Evolutionary conservation across 1,139 yeast genomes (phyloP).

Genomic region (Saccharomyces hybrid): DNA sequence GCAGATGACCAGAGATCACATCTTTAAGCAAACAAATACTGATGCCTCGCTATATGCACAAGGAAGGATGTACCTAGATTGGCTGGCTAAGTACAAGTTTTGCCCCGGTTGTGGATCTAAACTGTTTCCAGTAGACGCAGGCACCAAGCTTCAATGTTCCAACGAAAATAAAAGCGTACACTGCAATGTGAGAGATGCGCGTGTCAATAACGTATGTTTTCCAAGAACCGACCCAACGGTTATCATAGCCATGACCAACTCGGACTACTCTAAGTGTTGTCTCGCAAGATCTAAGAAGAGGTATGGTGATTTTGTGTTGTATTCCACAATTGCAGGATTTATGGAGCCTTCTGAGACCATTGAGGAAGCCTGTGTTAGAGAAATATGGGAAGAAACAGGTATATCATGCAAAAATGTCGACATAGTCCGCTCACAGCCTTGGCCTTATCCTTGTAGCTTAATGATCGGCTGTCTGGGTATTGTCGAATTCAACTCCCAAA

Average conservation of each 20-base stretch:
- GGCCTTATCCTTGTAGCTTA: slow-evolving; percentile 92
- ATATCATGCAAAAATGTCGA: slow-evolving; percentile 52
- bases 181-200: slow-evolving; percentile 51
- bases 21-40: slow-evolving; percentile 32
- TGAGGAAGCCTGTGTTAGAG: slow-evolving; percentile 81
- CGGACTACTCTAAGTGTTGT: slow-evolving; percentile 53
- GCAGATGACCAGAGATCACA: slow-evolving; percentile 11
- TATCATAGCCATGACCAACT: slow-evolving; percentile 68
- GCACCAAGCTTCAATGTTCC: slow-evolving; percentile 66
- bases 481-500: slow-evolving; percentile 54
- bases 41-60: slow-evolving; percentile 71
- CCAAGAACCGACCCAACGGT: slow-evolving; percentile 90
- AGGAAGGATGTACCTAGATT: slow-evolving; percentile 77
- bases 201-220: slow-evolving; percentile 54
- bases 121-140: slow-evolving; percentile 69
- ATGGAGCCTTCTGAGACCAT: slow-evolving; percentile 92
- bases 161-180: slow-evolving; percentile 27
- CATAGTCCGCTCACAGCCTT: slow-evolving; percentile 72
- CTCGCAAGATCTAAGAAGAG: slow-evolving; percentile 62
- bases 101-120: slow-evolving; percentile 86
- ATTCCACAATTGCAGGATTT: slow-evolving; percentile 87
- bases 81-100: slow-evolving; percentile 66
- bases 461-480: slow-evolving; percentile 88
- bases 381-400: slow-evolving; percentile 95
- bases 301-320: slow-evolving; percentile 46